Percentiles rank a stretch among this genome's conserved stretches.
These are phyloP conservation scores for Coemansia sp. DNA, from an alignment of 192 early-diverging fungal genomes.

Conservation along the genomic window DNA sequence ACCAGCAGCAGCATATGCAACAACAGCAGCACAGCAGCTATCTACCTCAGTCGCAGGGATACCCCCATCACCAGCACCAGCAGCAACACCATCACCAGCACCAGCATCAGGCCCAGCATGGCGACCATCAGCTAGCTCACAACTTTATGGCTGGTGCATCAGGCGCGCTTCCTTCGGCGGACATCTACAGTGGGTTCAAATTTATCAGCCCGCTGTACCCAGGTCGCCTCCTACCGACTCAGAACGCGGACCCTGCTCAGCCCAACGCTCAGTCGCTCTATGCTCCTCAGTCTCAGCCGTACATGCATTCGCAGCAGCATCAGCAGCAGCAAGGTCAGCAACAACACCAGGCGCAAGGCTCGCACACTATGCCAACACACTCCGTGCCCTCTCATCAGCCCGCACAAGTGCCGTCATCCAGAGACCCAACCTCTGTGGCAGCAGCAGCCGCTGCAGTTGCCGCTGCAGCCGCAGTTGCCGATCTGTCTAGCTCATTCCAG, in stretches of 20 bases:
- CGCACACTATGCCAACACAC: constrained; percentile 6
- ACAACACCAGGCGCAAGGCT: neutral
- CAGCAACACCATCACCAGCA: constrained; percentile 18
- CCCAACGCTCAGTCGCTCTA: constrained; percentile 12
- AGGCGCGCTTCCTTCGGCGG: constrained; percentile 23
- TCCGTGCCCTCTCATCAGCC: constrained; percentile 38
- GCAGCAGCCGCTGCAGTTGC: constrained; percentile 18
- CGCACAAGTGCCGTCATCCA: constrained; percentile 1
- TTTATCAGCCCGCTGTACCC: constrained; percentile 50
- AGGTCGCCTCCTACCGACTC: constrained; percentile 31
- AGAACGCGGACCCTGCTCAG: constrained; percentile 11
- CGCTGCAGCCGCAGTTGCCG: constrained; percentile 29
- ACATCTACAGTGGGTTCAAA: constrained; percentile 45
- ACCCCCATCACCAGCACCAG: constrained; percentile 9
- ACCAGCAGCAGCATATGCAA: constrained; percentile 16
- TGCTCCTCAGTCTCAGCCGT: constrained; percentile 12
- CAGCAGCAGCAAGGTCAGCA: constrained; percentile 14
- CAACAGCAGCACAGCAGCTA: constrained; percentile 10
- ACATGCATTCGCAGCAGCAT: constrained; percentile 15
- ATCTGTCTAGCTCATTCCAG: constrained; percentile 45
- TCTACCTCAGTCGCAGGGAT: constrained; percentile 4
- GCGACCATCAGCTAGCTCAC: constrained; percentile 20
- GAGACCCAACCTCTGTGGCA: constrained; percentile 7
- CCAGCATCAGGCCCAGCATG: constrained; percentile 14
- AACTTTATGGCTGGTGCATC: constrained; percentile 28